Conservation (phyloP, 352 stramenopile genomes). For the Phytopythium montanum region DNA sequence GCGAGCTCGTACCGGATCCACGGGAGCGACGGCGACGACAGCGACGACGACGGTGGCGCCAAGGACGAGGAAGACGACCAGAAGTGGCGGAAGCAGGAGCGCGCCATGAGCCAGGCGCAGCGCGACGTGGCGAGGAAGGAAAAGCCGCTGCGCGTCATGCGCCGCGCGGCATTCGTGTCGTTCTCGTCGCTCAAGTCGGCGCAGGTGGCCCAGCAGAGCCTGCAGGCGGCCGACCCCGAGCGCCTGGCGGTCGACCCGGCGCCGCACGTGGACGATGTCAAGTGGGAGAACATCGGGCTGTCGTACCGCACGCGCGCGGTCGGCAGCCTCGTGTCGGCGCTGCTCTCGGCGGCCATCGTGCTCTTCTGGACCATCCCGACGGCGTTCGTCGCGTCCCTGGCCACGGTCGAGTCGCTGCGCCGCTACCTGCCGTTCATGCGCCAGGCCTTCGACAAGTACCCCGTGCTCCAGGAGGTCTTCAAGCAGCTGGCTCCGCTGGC, state of each 20-base stretch:
- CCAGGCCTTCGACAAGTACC: constrained; percentile 57
- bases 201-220: constrained; percentile 65
- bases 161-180: constrained; percentile 66
- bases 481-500: constrained; percentile 72
- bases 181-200: constrained; percentile 71
- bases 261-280: constrained; percentile 61
- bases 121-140: constrained; percentile 43
- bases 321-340: constrained; percentile 41
- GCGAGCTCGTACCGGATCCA: constrained; percentile 6
- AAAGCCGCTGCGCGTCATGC: constrained; percentile 61
- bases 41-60: neutral
- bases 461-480: constrained; percentile 51
- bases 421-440: constrained; percentile 60
- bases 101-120: constrained; percentile 42
- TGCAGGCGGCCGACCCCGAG: constrained; percentile 56
- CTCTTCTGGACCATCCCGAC: constrained; percentile 85
- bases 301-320: constrained; percentile 45
- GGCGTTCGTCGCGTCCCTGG: constrained; percentile 66
- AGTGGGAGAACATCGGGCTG: constrained; percentile 73
- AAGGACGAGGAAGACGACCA: constrained; percentile 22
- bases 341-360: constrained; percentile 61
- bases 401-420: constrained; percentile 65
- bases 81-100: constrained; percentile 18
- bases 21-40: constrained; percentile 2
- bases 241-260: constrained; percentile 49